Percentiles rank a stretch among this genome's conserved stretches.
Evolutionary conservation across 2,329 filamentous ascomycete genomes (phyloP).

Genomic region (Colletotrichum viniferum): DNA sequence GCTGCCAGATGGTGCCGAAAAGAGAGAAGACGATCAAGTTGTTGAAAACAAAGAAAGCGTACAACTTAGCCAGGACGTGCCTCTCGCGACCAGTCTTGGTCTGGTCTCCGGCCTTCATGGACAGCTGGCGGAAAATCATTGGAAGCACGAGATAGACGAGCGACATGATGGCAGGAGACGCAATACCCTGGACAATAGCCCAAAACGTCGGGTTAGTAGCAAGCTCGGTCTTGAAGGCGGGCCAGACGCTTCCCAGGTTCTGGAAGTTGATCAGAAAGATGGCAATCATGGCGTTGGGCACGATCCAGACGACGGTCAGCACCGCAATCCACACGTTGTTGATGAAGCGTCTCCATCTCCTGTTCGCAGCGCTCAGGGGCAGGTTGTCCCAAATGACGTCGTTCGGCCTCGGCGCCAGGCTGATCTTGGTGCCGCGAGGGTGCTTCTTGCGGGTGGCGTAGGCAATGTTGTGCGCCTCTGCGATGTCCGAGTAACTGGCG

Average conservation of each 20-base stretch:
- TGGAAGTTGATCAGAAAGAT: conserved; percentile 88
- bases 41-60: conserved; percentile 97
- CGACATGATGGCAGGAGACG: conserved; percentile 85
- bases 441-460: conserved; percentile 82
- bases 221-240: conserved; percentile 71
- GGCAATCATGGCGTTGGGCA: conserved; percentile 91
- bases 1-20: conserved; percentile 82
- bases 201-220: conserved; percentile 68
- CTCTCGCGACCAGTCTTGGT: conserved; percentile 92
- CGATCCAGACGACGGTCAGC: conserved; percentile 85
- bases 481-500: conserved; percentile 88
- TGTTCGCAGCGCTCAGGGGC: conserved; percentile 68
- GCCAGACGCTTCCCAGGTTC: conserved; percentile 83
- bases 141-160: conserved; percentile 87
- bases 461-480: conserved; percentile 86
- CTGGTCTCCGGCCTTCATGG: conserved; percentile 82
- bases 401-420: conserved; percentile 82
- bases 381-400: conserved; percentile 98
- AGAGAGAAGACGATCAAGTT: conserved; percentile 93
- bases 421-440: conserved; percentile 77
- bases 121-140: conserved; percentile 87
- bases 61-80: conserved; percentile 89
- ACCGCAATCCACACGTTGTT: conserved; percentile 85
- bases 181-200: conserved; percentile 91
- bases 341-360: conserved; percentile 74